Conservation (phyloP, 148 eudicot species). For the Amaranthus cruentus region DNA sequence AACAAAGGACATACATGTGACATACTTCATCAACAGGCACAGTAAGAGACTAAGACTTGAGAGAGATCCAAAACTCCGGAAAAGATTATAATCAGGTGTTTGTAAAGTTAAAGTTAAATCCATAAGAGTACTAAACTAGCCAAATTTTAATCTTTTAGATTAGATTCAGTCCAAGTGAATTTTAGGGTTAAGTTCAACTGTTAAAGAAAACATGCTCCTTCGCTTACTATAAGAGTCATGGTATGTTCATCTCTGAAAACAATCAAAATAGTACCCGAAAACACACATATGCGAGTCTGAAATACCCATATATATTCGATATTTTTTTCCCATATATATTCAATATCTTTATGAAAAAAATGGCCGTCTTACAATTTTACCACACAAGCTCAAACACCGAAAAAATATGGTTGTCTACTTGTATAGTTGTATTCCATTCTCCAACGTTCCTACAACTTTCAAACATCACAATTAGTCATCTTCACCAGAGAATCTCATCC, state of each 20-base stretch:
- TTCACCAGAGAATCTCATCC: constrained; percentile 68
- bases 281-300: too few species aligned
- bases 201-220: too few species aligned
- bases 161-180: constrained; percentile 26
- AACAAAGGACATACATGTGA: constrained; percentile 1
- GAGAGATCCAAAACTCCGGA: background rate
- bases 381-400: constrained; percentile 41
- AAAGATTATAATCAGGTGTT: background rate
- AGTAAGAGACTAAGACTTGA: too few species aligned
- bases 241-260: too few species aligned
- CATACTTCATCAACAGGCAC: background rate
- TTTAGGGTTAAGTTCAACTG: constrained; percentile 44
- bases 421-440: constrained; percentile 20
- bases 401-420: background rate
- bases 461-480: constrained; percentile 35
- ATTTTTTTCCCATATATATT: too few species aligned
- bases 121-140: constrained; percentile 20
- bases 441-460: constrained; percentile 2
- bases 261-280: too few species aligned
- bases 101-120: background rate
- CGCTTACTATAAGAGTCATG: too few species aligned
- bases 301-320: too few species aligned
- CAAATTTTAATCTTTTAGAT: constrained; percentile 47
- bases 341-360: too few species aligned
- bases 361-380: constrained; percentile 6